phyloP scores from a whole-genome alignment of 768 basidiomycete genomes.

The Serendipita sp. region DNA sequence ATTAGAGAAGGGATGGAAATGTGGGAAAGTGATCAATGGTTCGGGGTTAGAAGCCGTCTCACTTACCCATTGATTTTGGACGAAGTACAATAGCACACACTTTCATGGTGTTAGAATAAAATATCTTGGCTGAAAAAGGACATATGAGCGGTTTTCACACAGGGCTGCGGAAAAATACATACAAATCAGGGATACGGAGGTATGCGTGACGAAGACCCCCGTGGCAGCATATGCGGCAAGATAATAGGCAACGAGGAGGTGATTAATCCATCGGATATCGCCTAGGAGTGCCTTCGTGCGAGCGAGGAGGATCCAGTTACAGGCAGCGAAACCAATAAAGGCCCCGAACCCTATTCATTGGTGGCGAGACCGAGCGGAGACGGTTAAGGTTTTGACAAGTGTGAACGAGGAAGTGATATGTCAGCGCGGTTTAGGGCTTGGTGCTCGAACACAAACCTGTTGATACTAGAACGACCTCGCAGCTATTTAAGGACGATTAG shows the following conservation, averaged over 20 bases:
- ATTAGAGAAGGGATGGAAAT: not conserved
- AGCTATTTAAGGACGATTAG: not conserved
- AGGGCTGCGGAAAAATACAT: not conserved
- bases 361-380: not conserved
- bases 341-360: not conserved
- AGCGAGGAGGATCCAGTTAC: slow-evolving; percentile 1
- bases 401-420: not conserved
- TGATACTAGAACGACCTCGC: not conserved
- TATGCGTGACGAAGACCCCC: not conserved
- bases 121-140: not conserved
- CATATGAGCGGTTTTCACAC: not conserved
- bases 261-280: not conserved
- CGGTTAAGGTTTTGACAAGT: not conserved
- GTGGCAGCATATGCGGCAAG: not conserved
- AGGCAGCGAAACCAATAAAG: not conserved
- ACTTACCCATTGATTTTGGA: not conserved
- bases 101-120: not conserved
- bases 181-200: not conserved
- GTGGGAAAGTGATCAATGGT: not conserved
- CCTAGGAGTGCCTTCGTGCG: not conserved
- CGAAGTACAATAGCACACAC: not conserved
- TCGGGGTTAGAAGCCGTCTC: not conserved
- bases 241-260: not conserved
- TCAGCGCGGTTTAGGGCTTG: too few relatives aligned
- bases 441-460: not conserved